Base-by-base conservation (phyloP, 306 rosid species). In the Corylus avellana region DNA sequence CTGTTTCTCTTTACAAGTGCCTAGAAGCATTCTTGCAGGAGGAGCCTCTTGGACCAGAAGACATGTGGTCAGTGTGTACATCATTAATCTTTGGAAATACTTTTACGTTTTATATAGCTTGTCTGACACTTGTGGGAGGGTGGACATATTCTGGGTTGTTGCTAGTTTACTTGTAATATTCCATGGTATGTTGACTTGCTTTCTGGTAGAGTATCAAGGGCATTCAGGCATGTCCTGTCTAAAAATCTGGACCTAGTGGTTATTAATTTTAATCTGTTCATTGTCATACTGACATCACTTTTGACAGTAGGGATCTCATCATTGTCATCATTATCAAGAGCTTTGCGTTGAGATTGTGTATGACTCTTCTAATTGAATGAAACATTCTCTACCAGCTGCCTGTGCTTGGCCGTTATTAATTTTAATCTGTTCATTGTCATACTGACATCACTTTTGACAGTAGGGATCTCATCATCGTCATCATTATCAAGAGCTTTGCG, bases 1-100 rank as follows among this genome's bases (percentile, higher is more conserved):
- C 97, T 62, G 91, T 87, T 85, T 93, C 96, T 77, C 90, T 95
- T 17, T 95, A 95, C 82, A 90, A 89, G 84, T 95, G 99, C 89
- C 97, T 95, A 75, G 98, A 95, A 89, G 97, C 96, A 59, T 95
- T 95, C 86, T 88, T 95, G 88, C 97, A 87, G 85, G 96, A 93
- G 91, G 99, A 95, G 83, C 99, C 99, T 76, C 97, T 95, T 82
- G 99, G 99, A 77, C 99, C 99, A 14, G 97, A 95, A 84, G 99
- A 95, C 85, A 95, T 95, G 99, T 95, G 99, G 99, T 95, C 58
- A 84, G 99, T 90, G 72, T 68, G 71, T 75, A 74, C 83, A 73
- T 78, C 74, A 77, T 64, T 46, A 74, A 35, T 57, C 48, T 80
- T 71, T 58, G 20, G 59, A 57, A 74, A 50, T 66, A 39, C 62